These are phyloP conservation scores for Chlorella ohadii DNA, from an alignment of 139 green algal genomes.

Conservation along the genomic window DNA sequence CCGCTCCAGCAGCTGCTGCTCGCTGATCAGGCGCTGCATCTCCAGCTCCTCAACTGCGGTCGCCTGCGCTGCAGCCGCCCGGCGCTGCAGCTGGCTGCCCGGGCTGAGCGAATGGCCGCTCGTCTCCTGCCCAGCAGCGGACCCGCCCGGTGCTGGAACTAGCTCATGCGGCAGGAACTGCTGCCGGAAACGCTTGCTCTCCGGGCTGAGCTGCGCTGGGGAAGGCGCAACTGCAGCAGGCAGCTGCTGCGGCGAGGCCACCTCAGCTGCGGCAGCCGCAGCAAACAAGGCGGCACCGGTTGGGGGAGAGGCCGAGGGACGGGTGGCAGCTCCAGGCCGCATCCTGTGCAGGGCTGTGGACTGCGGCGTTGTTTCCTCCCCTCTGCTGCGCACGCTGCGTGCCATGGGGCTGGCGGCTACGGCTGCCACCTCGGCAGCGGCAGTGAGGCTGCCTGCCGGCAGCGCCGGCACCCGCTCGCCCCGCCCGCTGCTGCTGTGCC, in stretches of 20 bases:
- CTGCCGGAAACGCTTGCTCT: neutral
- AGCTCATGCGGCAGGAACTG: neutral
- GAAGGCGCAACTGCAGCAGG: neutral
- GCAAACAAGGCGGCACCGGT: neutral
- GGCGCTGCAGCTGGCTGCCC: constrained; percentile 15
- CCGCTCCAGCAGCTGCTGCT: neutral
- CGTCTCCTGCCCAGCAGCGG: neutral
- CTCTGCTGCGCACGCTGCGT: neutral
- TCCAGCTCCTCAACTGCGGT: neutral
- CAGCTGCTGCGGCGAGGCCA: neutral
- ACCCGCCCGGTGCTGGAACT: neutral
- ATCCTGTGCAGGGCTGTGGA: neutral
- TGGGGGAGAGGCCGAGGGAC: neutral
- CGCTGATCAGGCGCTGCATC: neutral
- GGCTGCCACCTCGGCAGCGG: neutral
- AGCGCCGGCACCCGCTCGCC: neutral
- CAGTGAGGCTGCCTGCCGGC: neutral
- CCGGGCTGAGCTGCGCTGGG: constrained; percentile 13
- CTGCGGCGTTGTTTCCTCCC: neutral
- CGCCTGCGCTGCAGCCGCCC: neutral
- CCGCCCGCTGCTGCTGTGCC: neutral
- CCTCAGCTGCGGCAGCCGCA: neutral
- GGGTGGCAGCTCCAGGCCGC: neutral
- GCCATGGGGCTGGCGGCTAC: neutral
- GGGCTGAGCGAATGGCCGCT: neutral